A percentile compares a stretch with the other conserved stretches of the same genome.
Evolutionary conservation across 352 stramenopile species (phyloP).

Genomic region (Phytophthora nicotianae): DNA sequence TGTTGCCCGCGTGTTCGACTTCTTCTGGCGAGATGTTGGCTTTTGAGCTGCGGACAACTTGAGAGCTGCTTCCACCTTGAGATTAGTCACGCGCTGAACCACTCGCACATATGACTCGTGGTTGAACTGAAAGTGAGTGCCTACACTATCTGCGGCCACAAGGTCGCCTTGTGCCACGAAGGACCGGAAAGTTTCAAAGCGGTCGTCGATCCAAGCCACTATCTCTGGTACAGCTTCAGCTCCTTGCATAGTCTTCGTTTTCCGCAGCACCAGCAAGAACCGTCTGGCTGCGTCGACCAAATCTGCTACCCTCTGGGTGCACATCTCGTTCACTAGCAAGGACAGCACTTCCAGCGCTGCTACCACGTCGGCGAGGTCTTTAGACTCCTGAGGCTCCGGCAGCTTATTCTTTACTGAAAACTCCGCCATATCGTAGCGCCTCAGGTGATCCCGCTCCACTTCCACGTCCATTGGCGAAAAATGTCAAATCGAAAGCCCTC

Average conservation of each 20-base stretch:
- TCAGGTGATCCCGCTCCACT: too few species aligned
- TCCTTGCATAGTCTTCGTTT: neutral
- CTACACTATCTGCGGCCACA: neutral
- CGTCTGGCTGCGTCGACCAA: too few species aligned
- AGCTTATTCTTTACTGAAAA: too few species aligned
- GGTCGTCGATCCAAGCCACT: slow-evolving; percentile 12
- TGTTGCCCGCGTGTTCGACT: too few species aligned
- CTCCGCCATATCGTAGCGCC: too few species aligned
- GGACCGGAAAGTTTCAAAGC: slow-evolving; percentile 4
- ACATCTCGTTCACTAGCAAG: slow-evolving; percentile 11
- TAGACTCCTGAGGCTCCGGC: too few species aligned
- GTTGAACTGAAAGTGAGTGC: slow-evolving; percentile 10
- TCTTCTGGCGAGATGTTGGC: too few species aligned
- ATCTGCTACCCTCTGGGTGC: too few species aligned
- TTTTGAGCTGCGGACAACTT: too few species aligned
- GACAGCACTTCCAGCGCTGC: neutral
- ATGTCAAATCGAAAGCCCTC: too few species aligned
- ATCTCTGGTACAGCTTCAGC: slow-evolving; percentile 9
- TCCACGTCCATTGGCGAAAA: too few species aligned
- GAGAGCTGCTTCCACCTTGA: neutral
- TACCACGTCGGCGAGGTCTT: too few species aligned
- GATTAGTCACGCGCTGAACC: slow-evolving; percentile 6
- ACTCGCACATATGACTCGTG: slow-evolving; percentile 1
- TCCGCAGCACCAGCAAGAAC: slow-evolving; percentile 5
- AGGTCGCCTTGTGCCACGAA: neutral